Evolutionary conservation across 2,329 filamentous ascomycete species (phyloP).

Genomic region (Fusarium chaquense): DNA sequence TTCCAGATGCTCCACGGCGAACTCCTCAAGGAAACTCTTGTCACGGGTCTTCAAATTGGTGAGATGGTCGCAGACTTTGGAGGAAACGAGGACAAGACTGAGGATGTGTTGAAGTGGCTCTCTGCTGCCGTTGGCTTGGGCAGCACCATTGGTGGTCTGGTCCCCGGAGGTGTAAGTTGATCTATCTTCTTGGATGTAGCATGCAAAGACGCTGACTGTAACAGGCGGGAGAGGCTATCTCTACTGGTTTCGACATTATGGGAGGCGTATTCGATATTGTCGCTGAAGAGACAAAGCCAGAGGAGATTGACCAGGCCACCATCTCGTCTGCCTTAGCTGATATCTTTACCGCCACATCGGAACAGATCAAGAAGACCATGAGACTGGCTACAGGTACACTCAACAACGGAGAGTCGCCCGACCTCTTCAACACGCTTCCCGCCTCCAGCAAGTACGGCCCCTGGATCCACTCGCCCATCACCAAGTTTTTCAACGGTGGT

Average conservation of each 20-base stretch:
- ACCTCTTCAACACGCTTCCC: conserved; percentile 6
- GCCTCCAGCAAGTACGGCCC: conserved; percentile 13
- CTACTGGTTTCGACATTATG: not conserved
- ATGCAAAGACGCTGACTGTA: not conserved
- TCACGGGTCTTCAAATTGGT: not conserved
- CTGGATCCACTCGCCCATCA: conserved; percentile 10
- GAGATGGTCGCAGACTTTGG: conserved; percentile 16
- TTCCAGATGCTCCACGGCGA: not conserved
- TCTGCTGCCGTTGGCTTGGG: conserved; percentile 8
- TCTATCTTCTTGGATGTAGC: rapidly evolving
- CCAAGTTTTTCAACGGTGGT: conserved; percentile 32
- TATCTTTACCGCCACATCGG: not conserved
- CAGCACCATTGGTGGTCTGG: not conserved
- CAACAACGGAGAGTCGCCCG: not conserved
- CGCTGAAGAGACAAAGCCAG: not conserved
- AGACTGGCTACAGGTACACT: not conserved
- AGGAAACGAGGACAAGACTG: conserved; percentile 1
- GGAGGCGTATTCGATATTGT: not conserved
- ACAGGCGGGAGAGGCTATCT: not conserved
- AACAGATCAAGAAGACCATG: not conserved
- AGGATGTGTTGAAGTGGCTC: conserved; percentile 15
- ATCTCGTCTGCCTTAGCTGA: not conserved
- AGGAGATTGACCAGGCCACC: conserved; percentile 11
- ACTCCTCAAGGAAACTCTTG: not conserved
- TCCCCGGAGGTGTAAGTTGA: conserved; percentile 1